Evolutionary conservation across 2,329 filamentous ascomycete genomes (phyloP), one percentile per base, ranked within the genome.

Genomic region (Xylariaceae sp.): DNA sequence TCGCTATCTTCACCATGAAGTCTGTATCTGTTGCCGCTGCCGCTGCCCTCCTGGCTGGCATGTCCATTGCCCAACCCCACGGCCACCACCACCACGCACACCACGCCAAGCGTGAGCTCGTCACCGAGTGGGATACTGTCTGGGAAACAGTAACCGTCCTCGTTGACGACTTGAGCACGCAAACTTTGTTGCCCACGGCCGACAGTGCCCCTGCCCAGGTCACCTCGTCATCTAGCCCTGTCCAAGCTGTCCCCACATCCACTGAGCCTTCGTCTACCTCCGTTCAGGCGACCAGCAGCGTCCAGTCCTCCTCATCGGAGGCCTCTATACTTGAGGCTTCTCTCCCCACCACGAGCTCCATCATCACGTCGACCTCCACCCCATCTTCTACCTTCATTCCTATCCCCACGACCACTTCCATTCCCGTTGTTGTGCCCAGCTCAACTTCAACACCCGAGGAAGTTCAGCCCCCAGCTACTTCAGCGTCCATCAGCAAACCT

Each of bases 121-220:
- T 78, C 60, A 79, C 76, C 42, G 67, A 71, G 45, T 72, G 69
- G 68, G 71, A 69, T 19, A 74, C 71, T 6, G 75, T 75, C 63
- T 80, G 76, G 72, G 76, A 80, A 61, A 79, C 75, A 5, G 74
- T 78, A 62, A 74, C 73, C 2, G 75, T 82, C 57, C 76, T 78
- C 55, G 66, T 81, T 52, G 79, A 80, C 61, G 70, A 72, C 37
- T 75, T 72, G 60, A 72, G 74, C 62, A 82, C 79, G 52, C 58
- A 73, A 65, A 74, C 70, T 62, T 62, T 80, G 65, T 68, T 66
- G 29, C 72, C 74, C 9, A 51, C 55, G 19, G 44, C 11, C 50
- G 39, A 51, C n/a, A 55, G 53, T 26, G 56, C 56, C 29, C 60
- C 62, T 1, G 70, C 62, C 58, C 61, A 71, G 60, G 73, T 73